Evolutionary conservation across 75 land plant genomes (phyloP).

Genomic region (Cryptomeria japonica): DNA sequence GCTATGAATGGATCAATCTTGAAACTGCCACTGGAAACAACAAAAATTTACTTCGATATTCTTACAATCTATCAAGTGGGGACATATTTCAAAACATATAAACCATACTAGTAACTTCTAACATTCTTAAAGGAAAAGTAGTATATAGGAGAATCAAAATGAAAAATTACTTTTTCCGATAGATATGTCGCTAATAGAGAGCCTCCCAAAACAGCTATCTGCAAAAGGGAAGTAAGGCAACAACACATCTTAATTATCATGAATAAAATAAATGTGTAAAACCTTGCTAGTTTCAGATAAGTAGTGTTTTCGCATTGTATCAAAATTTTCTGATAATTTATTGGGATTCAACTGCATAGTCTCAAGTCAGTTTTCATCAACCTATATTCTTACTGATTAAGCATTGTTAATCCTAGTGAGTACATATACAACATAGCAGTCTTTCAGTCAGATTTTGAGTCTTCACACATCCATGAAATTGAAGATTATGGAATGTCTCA

Average conservation of each 20-base stretch:
- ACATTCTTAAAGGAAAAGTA: not conserved
- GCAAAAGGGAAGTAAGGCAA: conserved; percentile 9
- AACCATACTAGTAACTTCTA: not conserved
- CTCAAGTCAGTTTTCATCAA: not conserved
- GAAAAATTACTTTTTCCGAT: conserved; percentile 77
- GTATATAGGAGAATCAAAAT: not conserved
- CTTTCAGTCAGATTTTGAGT: not conserved
- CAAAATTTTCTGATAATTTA: too few species aligned
- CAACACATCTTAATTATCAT: not conserved
- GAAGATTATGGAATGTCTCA: not conserved
- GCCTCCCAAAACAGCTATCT: conserved; percentile 97
- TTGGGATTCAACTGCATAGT: too few species aligned
- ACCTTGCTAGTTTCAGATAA: too few species aligned
- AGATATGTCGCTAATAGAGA: conserved; percentile 82
- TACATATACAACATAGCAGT: not conserved
- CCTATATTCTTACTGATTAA: not conserved
- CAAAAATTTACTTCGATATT: not conserved
- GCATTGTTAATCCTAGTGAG: not conserved
- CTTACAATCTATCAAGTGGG: not conserved
- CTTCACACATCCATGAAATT: not conserved
- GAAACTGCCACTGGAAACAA: not conserved
- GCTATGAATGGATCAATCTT: not conserved
- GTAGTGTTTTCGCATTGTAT: too few species aligned
- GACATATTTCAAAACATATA: not conserved
- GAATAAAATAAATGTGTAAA: not conserved